phyloP scores from a whole-genome alignment of 148 eudicot genomes.

The Arbutus unedo region DNA sequence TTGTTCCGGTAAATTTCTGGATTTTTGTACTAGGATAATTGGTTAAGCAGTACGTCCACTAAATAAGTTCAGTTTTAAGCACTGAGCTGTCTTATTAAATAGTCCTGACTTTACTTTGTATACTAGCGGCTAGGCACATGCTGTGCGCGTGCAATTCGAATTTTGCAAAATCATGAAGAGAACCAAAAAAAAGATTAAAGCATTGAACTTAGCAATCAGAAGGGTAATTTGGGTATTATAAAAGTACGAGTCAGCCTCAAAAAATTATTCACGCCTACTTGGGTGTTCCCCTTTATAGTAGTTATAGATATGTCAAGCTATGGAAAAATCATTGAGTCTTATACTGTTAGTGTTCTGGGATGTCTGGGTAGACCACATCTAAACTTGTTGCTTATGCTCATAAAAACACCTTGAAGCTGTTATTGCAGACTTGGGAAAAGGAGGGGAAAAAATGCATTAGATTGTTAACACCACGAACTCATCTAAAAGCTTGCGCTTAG shows the following conservation, averaged over 20 bases:
- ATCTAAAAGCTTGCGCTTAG: too few species aligned
- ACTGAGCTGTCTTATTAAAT: background rate
- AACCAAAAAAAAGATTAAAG: too few species aligned
- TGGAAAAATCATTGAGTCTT: background rate
- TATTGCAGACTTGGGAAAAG: background rate
- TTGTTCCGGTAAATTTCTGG: background rate
- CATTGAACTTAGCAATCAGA: too few species aligned
- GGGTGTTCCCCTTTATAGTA: too few species aligned
- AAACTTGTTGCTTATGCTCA: background rate
- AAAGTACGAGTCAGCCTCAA: too few species aligned
- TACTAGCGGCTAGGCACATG: too few species aligned
- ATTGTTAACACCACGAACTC: too few species aligned
- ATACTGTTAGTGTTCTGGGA: background rate
- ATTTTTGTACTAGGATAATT: background rate
- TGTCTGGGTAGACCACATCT: background rate
- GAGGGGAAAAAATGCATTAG: background rate
- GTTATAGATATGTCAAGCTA: background rate
- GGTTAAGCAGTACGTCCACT: background rate
- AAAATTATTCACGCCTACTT: too few species aligned
- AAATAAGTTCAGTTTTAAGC: background rate
- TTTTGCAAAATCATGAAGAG: too few species aligned
- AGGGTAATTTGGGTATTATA: too few species aligned
- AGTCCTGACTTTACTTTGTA: background rate
- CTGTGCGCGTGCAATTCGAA: too few species aligned
- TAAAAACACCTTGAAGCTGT: conserved; percentile 3